These are phyloP conservation scores for Sinapis alba DNA, from an alignment of 441 rosid species.

Conservation along the genomic window DNA sequence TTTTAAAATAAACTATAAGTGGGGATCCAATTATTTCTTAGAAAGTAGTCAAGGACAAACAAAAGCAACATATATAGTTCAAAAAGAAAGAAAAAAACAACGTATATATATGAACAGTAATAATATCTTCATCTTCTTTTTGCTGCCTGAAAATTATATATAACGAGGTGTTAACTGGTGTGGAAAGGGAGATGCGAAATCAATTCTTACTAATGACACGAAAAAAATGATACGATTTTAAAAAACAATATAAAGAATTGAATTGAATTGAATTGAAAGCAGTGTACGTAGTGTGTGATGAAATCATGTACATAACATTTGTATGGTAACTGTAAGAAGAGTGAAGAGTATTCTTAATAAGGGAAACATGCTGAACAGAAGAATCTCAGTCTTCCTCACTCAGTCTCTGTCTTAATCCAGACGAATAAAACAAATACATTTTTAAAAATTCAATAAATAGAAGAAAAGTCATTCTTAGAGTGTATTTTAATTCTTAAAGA, in stretches of 20 bases:
- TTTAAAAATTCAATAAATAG: neutral
- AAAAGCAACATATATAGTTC: conserved; percentile 16
- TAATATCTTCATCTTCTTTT: neutral
- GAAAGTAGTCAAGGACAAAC: conserved; percentile 33
- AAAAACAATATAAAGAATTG: neutral
- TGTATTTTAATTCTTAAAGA: neutral
- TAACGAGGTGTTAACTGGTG: conserved; percentile 33
- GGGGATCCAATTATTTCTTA: conserved; percentile 32
- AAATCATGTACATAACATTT: conserved; percentile 41
- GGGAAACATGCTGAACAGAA: conserved; percentile 41
- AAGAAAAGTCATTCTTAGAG: neutral
- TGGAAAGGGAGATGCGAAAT: conserved; percentile 34
- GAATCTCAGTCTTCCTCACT: conserved; percentile 48
- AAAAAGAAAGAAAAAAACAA: no score
- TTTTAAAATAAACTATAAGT: conserved; percentile 6
- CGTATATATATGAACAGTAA: conserved; percentile 3
- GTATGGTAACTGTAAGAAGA: conserved; percentile 37
- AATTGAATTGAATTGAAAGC: neutral
- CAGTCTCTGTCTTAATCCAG: conserved; percentile 24
- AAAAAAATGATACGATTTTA: neutral
- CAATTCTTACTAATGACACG: conserved; percentile 21
- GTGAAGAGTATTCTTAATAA: conserved; percentile 14
- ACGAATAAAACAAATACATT: conserved; percentile 4
- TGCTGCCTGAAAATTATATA: neutral
- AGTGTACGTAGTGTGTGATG: conserved; percentile 40